Base-by-base conservation (phyloP, 768 basidiomycete species). In the Vararia minispora region DNA sequence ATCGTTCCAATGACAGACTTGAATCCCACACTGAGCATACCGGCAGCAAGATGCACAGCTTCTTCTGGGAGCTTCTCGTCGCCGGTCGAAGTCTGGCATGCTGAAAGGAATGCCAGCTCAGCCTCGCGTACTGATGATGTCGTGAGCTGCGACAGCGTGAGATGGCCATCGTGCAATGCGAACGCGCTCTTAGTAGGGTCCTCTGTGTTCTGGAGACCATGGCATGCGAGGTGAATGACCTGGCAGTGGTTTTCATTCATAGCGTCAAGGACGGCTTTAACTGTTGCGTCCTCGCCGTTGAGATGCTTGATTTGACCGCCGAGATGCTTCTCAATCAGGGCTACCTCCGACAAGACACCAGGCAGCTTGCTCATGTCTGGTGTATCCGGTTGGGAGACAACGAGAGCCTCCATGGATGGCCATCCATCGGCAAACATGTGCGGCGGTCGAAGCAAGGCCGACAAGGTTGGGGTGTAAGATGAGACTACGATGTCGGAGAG, bases 141-240 rank as follows among this genome's bases (percentile, higher is more conserved):
- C 40, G 8, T 33, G 35, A 27, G 27, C 10, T 32, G 17, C 13
- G 45, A 46, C 7, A 46, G 30, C 10, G 22, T 14, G 8, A 46
- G 22, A 8, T 14, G 34, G n/a, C 42, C 37, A 21, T 46, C 37
- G 12, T 46, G 30, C 20, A 43, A 30, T 6, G 37, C 25, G 24
- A 46, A 30, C 4, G 25, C 45, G 26, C 45, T 46, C 30, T 42
- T 33, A n/a, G 31, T 41, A 5, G 45, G 45, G 16, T 43, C 23
- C 11, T 35, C 13, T 5, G 25, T 22, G 24, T 45, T 38, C 9
- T 45, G 46, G n/a, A 18, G 25, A 5, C 46, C 46, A 17, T 48
- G 46, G 21, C 44, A 48, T 25, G 44, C 45, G 31, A 48, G 24
- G 36, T 45, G 46, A 3, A 48, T 28, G 4, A 16, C 38, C 38